Base-by-base conservation (phyloP, 164 flowering plant species). In the Echeveria elegans region DNA sequence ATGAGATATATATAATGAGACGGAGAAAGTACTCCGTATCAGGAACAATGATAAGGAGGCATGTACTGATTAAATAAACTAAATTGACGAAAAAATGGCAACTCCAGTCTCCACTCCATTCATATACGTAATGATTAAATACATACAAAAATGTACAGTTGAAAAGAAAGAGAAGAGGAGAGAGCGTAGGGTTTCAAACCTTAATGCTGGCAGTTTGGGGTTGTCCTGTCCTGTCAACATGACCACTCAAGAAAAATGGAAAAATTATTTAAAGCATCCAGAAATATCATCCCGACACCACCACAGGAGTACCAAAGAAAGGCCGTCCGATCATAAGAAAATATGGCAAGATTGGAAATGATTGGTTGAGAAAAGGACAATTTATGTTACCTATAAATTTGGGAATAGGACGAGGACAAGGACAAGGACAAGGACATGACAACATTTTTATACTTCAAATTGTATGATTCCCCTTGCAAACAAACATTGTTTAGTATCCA, bases 301-400 rank as follows among this genome's bases (percentile, higher is more conserved):
- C 21, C 28, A 52, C 24, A 7, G 2, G 47, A 43, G 16, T n/a
- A 52, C 2, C 15, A 19, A n/a, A n/a, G n/a, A n/a, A n/a, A n/a
- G n/a, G 19, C 31, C 31, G 61, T 56, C 2, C 61, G 61, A 56
- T 24, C 18, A 53, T 24, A 19, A 19, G 56, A 41, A 41, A 16
- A 47, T n/a, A n/a, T n/a, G n/a, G n/a, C n/a, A n/a, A n/a, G n/a
- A 56, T 26, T 14, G 32, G 31, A 14, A 7, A 28, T 56, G 61
- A 56, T 56, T 56, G 61, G 32, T 56, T 56, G 61, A 28, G 32
- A 56, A 52, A 52, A 52, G 16, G 58, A 52, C 58, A 52, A 23
- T 9, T 19, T 5, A 48, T 15, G n/a, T 6, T 28, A 15, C 61
- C 26, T 24, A 12, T 26, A 56, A 29, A 56, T 56, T 26, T n/a